Evolutionary conservation across 257 asterid species (phyloP), one percentile per base, ranked within the genome.

Genomic region (Knoxia roxburghii): DNA sequence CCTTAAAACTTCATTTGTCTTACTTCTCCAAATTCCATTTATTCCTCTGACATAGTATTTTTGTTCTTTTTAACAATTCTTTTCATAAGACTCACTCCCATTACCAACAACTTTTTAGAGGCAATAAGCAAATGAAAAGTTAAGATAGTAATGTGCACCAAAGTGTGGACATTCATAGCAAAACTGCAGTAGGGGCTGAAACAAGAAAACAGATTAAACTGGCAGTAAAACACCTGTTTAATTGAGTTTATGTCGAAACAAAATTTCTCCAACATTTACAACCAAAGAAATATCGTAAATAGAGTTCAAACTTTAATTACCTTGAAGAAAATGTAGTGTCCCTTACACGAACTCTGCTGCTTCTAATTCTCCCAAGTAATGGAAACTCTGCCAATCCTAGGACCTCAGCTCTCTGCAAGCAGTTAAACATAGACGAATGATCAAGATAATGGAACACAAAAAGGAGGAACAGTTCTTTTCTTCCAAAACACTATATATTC

Each of bases 301-400:
- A 30, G 63, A 65, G 69, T 61, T 48, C 43, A 78, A 78, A 69
- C 43, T 41, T 65, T 37, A 58, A 48, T 75, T 72, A 86, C 99
- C 97, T 94, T 75, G 99, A 94, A 46, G 97, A 90, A 78, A 94
- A 94, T 32, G 84, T 88, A 48, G 97, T 75, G 76, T 94, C 96
- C 77, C 80, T 94, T 76, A 90, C 73, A 54, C 97, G 95, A 33
- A 83, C 96, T 78, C 95, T 84, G 82, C 97, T 90, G 78, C 88
- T 85, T 57, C 96, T 84, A 73, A 94, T 81, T 63, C 99, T 97
- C 39, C 97, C 99, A 68, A 94, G 90, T 76, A 85, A 35, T 32
- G 99, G 95, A 85, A 94, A 94, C 68, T 88, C 99, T 64, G 90
- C 87, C 73, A 94, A 78, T 56, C 92, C 83, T 77, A 94, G 80